phyloP scores from a whole-genome alignment of 352 stramenopile genomes.

The Globisporangium echinulatum region DNA sequence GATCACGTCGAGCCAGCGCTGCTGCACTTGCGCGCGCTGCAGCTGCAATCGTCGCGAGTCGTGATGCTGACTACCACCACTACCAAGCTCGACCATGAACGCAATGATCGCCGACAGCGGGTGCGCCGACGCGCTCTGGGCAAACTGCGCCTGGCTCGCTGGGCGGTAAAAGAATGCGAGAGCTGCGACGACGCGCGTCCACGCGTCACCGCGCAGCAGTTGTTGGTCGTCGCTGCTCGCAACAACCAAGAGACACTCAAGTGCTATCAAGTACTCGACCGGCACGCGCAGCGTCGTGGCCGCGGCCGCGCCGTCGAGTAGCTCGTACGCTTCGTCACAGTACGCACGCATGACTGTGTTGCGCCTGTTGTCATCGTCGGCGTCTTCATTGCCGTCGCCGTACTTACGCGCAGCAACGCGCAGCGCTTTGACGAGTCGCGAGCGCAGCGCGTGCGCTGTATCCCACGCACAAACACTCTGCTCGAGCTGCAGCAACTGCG shows the following conservation, averaged over 20 bases:
- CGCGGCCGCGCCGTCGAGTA: constrained; percentile 33
- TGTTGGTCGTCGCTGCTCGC: constrained; percentile 22
- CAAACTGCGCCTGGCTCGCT: constrained; percentile 48
- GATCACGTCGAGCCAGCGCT: constrained; percentile 32
- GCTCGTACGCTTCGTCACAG: constrained; percentile 21
- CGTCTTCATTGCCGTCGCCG: neutral
- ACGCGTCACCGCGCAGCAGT: constrained; percentile 21
- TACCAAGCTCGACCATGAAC: constrained; percentile 17
- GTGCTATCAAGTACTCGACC: constrained; percentile 53
- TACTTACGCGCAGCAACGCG: constrained; percentile 17
- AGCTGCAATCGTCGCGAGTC: constrained; percentile 22
- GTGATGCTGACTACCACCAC: neutral
- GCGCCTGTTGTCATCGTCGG: constrained; percentile 1
- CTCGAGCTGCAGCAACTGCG: constrained; percentile 25
- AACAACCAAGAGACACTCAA: constrained; percentile 36
- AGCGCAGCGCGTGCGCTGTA: constrained; percentile 30
- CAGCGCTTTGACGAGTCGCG: constrained; percentile 31
- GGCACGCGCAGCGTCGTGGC: constrained; percentile 21
- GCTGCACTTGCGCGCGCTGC: constrained; percentile 23
- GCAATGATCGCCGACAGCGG: constrained; percentile 52
- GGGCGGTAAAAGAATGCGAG: constrained; percentile 68
- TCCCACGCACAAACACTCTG: constrained; percentile 31
- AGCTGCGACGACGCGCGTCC: constrained; percentile 31
- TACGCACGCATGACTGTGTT: constrained; percentile 17
- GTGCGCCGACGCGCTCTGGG: constrained; percentile 41